A percentile compares a stretch with the other conserved stretches of the same genome.
Conservation (phyloP, 805 yeast genomes). For the Candida silvatica region DNA sequence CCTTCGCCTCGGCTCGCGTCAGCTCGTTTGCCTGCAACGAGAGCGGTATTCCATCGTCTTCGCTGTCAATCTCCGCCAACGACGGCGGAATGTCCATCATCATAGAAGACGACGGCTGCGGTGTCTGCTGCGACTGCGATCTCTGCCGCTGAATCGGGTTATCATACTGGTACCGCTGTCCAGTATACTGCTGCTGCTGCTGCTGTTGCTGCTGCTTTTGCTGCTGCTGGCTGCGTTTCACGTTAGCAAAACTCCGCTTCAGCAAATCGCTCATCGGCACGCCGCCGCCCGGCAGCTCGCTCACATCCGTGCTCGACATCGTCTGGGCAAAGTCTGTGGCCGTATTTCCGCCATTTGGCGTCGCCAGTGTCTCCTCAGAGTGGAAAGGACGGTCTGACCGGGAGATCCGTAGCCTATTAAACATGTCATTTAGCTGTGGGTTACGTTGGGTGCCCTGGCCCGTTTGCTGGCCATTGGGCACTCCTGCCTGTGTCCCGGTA, state of each 20-base stretch:
- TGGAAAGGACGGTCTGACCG: conserved; percentile 4
- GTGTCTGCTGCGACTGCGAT: neutral
- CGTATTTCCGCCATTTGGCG: neutral
- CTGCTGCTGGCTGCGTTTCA: neutral
- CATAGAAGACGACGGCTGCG: neutral
- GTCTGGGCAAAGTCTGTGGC: neutral
- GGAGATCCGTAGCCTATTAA: conserved; percentile 4
- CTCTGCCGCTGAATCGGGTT: no score
- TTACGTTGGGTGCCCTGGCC: no score
- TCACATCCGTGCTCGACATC: neutral
- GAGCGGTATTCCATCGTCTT: conserved; percentile 44
- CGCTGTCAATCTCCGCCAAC: conserved; percentile 8
- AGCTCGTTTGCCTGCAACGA: conserved; percentile 61
- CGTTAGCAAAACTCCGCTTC: neutral
- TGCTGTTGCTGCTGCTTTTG: neutral
- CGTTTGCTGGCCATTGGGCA: no score
- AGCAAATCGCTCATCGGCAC: neutral
- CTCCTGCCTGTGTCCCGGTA: no score
- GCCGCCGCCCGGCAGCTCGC: neutral
- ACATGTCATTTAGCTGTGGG: conserved; percentile 1
- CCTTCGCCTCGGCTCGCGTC: conserved; percentile 68
- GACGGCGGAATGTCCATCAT: neutral
- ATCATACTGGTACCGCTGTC: no score
- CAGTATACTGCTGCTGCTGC: neutral
- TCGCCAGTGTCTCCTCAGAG: conserved; percentile 8